Evolutionary conservation across 2,329 filamentous ascomycete species (phyloP).

Genomic region (Tolypocladium ovalisporum): DNA sequence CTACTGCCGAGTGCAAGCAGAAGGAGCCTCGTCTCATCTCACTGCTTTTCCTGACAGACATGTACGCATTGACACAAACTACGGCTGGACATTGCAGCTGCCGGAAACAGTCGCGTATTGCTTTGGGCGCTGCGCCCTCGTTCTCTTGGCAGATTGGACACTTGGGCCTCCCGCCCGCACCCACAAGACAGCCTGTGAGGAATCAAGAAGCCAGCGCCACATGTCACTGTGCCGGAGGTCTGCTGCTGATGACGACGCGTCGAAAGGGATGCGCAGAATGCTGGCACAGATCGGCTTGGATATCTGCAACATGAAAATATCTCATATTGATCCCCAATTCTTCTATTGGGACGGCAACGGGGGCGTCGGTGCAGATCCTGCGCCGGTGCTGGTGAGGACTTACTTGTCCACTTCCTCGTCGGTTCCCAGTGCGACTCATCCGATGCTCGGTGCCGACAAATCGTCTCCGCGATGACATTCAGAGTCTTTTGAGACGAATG

Average conservation of each 20-base stretch:
- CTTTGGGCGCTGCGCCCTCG: no score
- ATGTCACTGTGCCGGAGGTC: background rate
- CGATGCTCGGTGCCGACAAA: background rate
- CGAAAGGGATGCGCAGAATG: background rate
- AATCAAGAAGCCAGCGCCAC: background rate
- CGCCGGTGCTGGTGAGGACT: background rate
- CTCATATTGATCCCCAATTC: background rate
- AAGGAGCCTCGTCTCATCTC: background rate
- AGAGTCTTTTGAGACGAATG: background rate
- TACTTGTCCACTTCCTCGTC: no score
- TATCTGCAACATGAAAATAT: background rate
- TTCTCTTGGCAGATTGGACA: background rate
- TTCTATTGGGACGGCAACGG: background rate
- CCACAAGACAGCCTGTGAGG: background rate
- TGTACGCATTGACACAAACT: background rate
- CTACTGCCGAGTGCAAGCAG: background rate
- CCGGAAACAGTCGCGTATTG: background rate
- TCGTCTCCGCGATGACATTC: background rate
- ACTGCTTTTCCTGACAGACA: background rate
- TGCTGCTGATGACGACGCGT: conserved; percentile 1
- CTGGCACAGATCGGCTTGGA: background rate
- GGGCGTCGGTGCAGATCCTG: background rate
- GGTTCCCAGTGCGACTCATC: background rate
- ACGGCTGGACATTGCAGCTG: background rate
- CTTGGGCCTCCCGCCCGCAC: background rate